phyloP scores from a whole-genome alignment of 345 rosid species.

The Firmiana major region DNA sequence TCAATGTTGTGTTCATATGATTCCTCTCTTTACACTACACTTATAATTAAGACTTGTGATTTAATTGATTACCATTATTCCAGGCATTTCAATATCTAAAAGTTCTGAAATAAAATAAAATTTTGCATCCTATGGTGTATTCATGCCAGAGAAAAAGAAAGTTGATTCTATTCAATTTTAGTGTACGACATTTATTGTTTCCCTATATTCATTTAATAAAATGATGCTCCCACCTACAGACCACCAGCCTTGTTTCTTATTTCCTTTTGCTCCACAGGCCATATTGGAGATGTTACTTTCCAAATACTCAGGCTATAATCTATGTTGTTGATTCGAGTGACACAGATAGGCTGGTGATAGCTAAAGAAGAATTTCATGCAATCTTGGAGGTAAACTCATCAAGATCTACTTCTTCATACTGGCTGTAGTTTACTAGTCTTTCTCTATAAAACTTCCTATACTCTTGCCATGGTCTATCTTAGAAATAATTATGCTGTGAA shows the following conservation, averaged over 20 bases:
- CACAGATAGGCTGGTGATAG: slow-evolving; percentile 60
- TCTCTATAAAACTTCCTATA: background rate
- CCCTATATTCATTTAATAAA: slow-evolving; percentile 1
- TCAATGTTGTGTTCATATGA: background rate
- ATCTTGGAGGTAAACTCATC: slow-evolving; percentile 56
- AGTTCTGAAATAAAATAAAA: background rate
- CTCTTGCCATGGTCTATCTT: background rate
- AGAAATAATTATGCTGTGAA: background rate
- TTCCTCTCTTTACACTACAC: background rate
- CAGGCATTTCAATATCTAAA: background rate
- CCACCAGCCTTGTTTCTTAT: slow-evolving; percentile 9
- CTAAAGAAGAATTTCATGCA: slow-evolving; percentile 82
- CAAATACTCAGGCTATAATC: slow-evolving; percentile 74
- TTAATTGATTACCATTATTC: background rate
- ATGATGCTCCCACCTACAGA: background rate
- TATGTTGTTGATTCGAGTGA: slow-evolving; percentile 84
- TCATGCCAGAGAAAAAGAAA: background rate
- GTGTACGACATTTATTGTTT: background rate
- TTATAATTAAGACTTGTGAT: background rate
- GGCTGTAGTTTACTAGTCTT: background rate
- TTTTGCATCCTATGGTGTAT: background rate
- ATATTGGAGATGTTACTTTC: slow-evolving; percentile 85
- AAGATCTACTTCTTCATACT: slow-evolving; percentile 2
- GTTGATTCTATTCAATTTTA: background rate
- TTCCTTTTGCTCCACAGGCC: slow-evolving; percentile 43